Evolutionary conservation across 2,329 filamentous ascomycete species (phyloP), one percentile per base, ranked within the genome.

Genomic region (Fusarium citri): DNA sequence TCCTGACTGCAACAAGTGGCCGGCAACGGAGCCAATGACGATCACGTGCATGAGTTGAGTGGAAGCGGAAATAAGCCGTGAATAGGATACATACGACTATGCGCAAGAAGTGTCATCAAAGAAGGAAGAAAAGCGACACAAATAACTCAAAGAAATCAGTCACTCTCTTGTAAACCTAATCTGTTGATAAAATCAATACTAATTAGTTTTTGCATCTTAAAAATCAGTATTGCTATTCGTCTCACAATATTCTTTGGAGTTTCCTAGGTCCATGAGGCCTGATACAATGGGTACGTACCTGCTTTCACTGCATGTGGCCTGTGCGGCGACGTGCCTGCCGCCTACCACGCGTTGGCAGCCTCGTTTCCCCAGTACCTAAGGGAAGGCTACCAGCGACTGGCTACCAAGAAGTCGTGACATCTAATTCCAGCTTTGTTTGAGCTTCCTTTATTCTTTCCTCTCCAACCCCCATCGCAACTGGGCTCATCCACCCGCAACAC

Each of bases 331-430:
- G 31, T 55, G n/a, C 48, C 59, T 69, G 59, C 66, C 49, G 54
- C 55, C 40, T 53, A 42, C 34, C 31, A 40, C 49, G 56, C 56
- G 56, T 45, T 42, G 69, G 55, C 60, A 47, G 74, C 74, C 74
- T 76, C 53, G 70, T 72, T 74, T 71, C 68, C 60, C 63, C 63
- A 59, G 69, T 71, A 37, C 34, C 18, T 37, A 64, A 75, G 71
- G 70, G 69, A 66, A 75, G 73, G 49, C 49, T 53, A n/a, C 49
- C 15, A 22, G 31, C 30, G 16, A 50, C 48, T 51, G 48, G 73
- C 71, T 76, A 71, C 69, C 50, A 74, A 63, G 67, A 60, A 59
- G 68, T 67, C 71, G 69, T 74, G 67, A 72, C 69, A 68, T 66
- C 47, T 49, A 46, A 64, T 49, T 56, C 55, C 51, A 55, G 66